A percentile compares a stretch with the other conserved stretches of the same genome.
phyloP scores from a whole-genome alignment of 495 filamentous ascomycete genomes.

The Penicillium tannophilum region DNA sequence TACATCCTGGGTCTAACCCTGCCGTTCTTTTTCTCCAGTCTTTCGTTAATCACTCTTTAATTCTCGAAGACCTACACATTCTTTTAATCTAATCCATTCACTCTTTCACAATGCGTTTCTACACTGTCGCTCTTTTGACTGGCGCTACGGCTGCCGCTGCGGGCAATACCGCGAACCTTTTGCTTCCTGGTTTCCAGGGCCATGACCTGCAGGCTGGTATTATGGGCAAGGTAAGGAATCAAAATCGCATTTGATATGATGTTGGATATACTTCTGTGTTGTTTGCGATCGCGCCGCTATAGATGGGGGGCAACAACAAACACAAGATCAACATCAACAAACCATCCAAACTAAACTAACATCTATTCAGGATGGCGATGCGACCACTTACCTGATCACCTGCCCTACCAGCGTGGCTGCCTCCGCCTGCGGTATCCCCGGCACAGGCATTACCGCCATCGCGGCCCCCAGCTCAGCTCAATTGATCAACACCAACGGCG shows the following conservation, averaged over 20 bases:
- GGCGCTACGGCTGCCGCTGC: slow-evolving; percentile 33
- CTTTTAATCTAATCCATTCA: slow-evolving; percentile 25
- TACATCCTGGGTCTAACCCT: slow-evolving; percentile 1
- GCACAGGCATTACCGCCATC: slow-evolving; percentile 29
- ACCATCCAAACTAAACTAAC: slow-evolving; percentile 11
- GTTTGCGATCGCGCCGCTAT: background rate
- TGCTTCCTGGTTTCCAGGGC: slow-evolving; percentile 33
- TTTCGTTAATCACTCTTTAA: slow-evolving; percentile 15
- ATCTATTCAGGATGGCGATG: slow-evolving; percentile 22
- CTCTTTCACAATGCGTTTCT: slow-evolving; percentile 34
- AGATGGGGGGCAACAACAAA: slow-evolving; percentile 2
- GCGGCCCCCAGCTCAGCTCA: slow-evolving; percentile 26
- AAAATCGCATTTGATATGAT: too few species aligned
- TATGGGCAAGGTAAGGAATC: slow-evolving; percentile 26
- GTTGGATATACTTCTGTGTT: background rate
- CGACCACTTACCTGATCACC: slow-evolving; percentile 33
- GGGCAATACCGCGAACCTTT: slow-evolving; percentile 31
- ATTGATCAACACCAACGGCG: slow-evolving; percentile 21
- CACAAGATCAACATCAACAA: background rate
- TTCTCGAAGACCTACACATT: slow-evolving; percentile 7
- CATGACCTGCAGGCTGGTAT: slow-evolving; percentile 28
- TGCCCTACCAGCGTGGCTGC: slow-evolving; percentile 25
- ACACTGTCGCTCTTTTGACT: slow-evolving; percentile 30
- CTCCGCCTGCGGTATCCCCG: slow-evolving; percentile 26
- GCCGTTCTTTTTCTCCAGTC: slow-evolving; percentile 7